Conservation (phyloP, 2,329 filamentous ascomycete species). For the Pochonia chlamydosporia region DNA sequence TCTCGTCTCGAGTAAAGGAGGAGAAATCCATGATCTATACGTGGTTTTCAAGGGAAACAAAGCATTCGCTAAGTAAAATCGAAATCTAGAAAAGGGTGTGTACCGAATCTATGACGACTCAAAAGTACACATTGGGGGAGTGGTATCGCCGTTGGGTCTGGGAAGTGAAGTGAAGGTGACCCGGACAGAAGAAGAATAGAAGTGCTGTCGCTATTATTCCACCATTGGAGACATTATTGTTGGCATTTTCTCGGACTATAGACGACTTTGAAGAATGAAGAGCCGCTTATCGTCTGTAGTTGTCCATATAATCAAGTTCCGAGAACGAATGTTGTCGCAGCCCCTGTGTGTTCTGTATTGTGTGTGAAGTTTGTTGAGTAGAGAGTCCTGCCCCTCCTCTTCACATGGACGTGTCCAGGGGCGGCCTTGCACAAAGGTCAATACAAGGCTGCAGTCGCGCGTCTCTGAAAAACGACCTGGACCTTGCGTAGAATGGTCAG, state of each 20-base stretch:
- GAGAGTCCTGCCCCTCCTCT: background rate
- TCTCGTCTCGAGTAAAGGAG: constrained; percentile 9
- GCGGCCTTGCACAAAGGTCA: background rate
- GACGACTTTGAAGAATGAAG: background rate
- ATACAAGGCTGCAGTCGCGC: constrained; percentile 4
- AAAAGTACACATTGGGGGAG: constrained; percentile 1
- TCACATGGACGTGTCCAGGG: constrained; percentile 1
- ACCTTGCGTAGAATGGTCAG: background rate
- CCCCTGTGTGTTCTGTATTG: background rate
- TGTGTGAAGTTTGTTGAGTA: background rate
- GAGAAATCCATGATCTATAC: constrained; percentile 7
- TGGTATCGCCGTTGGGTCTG: background rate
- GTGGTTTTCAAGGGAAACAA: background rate
- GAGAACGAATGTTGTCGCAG: background rate
- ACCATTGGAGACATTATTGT: constrained; percentile 9
- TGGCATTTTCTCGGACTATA: background rate
- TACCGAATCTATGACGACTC: background rate
- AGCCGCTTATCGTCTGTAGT: constrained; percentile 1
- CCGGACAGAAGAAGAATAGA: constrained; percentile 4
- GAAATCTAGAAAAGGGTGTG: background rate
- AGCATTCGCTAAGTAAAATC: background rate
- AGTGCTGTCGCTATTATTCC: constrained; percentile 7
- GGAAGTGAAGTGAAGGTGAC: constrained; percentile 6
- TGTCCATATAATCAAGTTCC: background rate
- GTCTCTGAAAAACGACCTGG: constrained; percentile 3